These are phyloP conservation scores for Aspergillus pseudoglaucus DNA, from an alignment of 2,329 filamentous ascomycete species.

Conservation along the genomic window DNA sequence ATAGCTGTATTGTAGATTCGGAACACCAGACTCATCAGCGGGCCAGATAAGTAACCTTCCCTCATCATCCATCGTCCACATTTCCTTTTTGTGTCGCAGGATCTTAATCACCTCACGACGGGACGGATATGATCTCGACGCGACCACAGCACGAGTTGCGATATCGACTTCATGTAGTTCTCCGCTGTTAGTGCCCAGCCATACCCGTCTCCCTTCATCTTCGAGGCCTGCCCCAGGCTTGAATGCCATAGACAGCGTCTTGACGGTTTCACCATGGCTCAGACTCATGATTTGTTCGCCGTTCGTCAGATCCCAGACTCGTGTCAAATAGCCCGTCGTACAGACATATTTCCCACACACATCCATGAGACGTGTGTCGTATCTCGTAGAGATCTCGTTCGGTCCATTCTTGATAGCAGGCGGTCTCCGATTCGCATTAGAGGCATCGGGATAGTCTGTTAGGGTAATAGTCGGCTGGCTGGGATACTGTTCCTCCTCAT, in stretches of 20 bases:
- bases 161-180: conserved; percentile 89
- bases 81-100: conserved; percentile 74
- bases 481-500: conserved; percentile 43
- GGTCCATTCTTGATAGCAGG: conserved; percentile 66
- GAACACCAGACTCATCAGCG: conserved; percentile 65
- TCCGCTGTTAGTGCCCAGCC: conserved; percentile 83
- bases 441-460: conserved; percentile 73
- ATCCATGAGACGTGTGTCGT: conserved; percentile 79
- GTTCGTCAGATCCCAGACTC: conserved; percentile 78
- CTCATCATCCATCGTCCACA: conserved; percentile 91
- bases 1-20: conserved; percentile 67
- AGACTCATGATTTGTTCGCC: conserved; percentile 77
- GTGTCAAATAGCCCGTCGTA: conserved; percentile 77
- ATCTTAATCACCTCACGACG: conserved; percentile 77
- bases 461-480: conserved; percentile 48
- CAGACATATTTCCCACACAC: conserved; percentile 83
- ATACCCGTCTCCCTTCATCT: conserved; percentile 73
- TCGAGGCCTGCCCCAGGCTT: conserved; percentile 72
- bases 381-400: conserved; percentile 74
- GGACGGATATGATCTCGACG: conserved; percentile 66
- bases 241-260: conserved; percentile 74
- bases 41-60: conserved; percentile 84
- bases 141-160: conserved; percentile 61
- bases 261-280: conserved; percentile 76
- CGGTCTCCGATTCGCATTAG: conserved; percentile 74